A percentile compares a stretch with the other conserved stretches of the same genome.
phyloP scores from a whole-genome alignment of 2,329 filamentous ascomycete genomes.

The Anthostomella pinea region DNA sequence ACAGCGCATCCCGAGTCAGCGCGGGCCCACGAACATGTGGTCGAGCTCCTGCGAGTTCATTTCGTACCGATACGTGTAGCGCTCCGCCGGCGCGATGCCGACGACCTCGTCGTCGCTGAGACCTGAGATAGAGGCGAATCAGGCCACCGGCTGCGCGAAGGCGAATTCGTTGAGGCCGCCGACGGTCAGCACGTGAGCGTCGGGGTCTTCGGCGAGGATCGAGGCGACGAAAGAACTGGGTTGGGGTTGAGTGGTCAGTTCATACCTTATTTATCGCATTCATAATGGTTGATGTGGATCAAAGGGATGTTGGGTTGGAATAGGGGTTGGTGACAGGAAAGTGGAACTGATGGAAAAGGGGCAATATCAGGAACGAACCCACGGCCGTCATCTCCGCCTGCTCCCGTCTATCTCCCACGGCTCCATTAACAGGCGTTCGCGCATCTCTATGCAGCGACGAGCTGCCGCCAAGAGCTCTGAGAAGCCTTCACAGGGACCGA shows the following conservation, averaged over 20 bases:
- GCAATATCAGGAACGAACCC: conserved; percentile 28
- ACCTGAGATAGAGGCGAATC: conserved; percentile 51
- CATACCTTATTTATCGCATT: no score
- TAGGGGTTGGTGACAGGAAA: no score
- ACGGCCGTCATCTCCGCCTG: conserved; percentile 60
- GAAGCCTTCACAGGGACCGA: conserved; percentile 75
- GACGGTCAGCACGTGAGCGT: conserved; percentile 56
- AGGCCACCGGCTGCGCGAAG: conserved; percentile 57
- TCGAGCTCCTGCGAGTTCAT: conserved; percentile 69
- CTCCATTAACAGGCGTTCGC: conserved; percentile 64
- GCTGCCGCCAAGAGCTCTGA: conserved; percentile 63
- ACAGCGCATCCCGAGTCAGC: conserved; percentile 36
- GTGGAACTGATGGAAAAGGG: background rate
- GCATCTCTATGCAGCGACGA: conserved; percentile 63
- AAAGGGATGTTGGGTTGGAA: conserved; percentile 12
- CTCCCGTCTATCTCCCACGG: conserved; percentile 51
- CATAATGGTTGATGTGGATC: no score
- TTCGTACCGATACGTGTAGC: conserved; percentile 70
- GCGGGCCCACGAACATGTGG: conserved; percentile 59
- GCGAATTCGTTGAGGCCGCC: conserved; percentile 74
- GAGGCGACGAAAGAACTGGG: conserved; percentile 53
- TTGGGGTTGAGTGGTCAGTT: no score
- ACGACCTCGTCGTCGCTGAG: conserved; percentile 61
- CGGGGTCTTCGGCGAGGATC: conserved; percentile 54
- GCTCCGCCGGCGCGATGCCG: conserved; percentile 50